phyloP scores from a whole-genome alignment of 1,284 basidiomycete species.

The Vanrija pseudolonga region DNA sequence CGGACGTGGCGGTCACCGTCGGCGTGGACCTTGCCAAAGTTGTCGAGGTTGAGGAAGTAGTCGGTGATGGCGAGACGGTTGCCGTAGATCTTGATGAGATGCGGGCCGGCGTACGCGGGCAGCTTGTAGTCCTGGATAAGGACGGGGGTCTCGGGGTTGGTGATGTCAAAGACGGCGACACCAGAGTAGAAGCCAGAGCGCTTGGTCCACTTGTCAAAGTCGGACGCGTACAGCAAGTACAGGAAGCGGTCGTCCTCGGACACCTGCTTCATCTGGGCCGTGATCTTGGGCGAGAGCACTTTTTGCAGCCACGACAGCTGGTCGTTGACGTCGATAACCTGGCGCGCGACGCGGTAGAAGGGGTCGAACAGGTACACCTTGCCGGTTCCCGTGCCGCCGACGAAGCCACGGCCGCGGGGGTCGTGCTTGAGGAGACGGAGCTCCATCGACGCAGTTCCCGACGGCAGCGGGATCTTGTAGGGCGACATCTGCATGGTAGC shows the following conservation, averaged over 20 bases:
- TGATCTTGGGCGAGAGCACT: constrained; percentile 6
- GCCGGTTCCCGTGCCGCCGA: constrained; percentile 15
- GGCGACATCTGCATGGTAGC: constrained; percentile 2
- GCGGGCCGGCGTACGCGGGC: constrained; percentile 12
- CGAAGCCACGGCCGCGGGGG: constrained; percentile 8
- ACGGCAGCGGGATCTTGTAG: constrained; percentile 6
- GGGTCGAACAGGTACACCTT: constrained; percentile 13
- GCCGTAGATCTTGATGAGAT: constrained; percentile 10
- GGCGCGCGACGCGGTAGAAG: background rate
- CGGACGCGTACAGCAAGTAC: constrained; percentile 12
- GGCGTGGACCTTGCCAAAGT: constrained; percentile 16
- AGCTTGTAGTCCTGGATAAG: constrained; percentile 8
- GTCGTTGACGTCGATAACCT: constrained; percentile 11
- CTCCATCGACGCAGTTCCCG: constrained; percentile 13
- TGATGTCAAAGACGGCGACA: constrained; percentile 10
- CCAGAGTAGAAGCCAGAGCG: constrained; percentile 11
- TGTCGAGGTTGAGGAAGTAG: constrained; percentile 17
- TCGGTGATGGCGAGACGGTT: constrained; percentile 11
- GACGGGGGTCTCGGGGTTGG: constrained; percentile 2
- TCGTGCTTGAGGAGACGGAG: constrained; percentile 7
- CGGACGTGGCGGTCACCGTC: constrained; percentile 17
- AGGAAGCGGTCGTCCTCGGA: constrained; percentile 11
- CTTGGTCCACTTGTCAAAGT: constrained; percentile 1
- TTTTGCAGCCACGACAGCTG: constrained; percentile 2
- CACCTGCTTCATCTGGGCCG: constrained; percentile 15